Base-by-base conservation (phyloP, 257 asterid genomes). In the Solanum clarkiae region DNA sequence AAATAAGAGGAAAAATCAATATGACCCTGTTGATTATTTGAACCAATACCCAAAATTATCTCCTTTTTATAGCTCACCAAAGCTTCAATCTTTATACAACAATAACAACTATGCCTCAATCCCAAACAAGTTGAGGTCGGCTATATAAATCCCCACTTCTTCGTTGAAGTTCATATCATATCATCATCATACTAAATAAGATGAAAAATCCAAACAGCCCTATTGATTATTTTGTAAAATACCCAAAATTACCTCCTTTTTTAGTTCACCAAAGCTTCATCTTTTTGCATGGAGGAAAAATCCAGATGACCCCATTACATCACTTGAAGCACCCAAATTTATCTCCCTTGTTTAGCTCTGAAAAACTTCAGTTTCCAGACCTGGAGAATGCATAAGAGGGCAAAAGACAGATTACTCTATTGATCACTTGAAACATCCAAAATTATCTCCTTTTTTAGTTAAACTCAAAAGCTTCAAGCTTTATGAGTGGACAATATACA, bases 151-250 rank as follows among this genome's bases (percentile, higher is more conserved):
- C 36, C 70, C 3, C 42, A 63, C 42, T 60, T 63, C 71, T 24
- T 26, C 20, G 8, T 24, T 63, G 6, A 12, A 63, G 42, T 63
- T 22, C 69, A 22, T 60, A n/a, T 60, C 68, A n/a, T 13, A 53
- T 53, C 20, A 53, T 53, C 57, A 53, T 53, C 57, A 14, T 60
- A 63, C 18, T 63, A 24, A 24, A 24, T 12, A 63, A 63, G n/a
- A 66, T 45, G 47, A 14, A 56, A 87, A 94, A 94, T 54, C 93
- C 94, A 60, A 91, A 83, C n/a, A 95, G 92, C 68, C 85, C 92
- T 94, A 89, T 84, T 85, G 60, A 47, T 84, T 36, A 72, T 63
- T 40, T 66, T 51, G 55, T 45, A 17, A 14, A 59, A 59, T 20
- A 65, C 65, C 29, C 65, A 59, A 59, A 59, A 20, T 59, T 59